Evolutionary conservation across 2,329 filamentous ascomycete genomes (phyloP).

Genomic region (Huntiella moniliformis): DNA sequence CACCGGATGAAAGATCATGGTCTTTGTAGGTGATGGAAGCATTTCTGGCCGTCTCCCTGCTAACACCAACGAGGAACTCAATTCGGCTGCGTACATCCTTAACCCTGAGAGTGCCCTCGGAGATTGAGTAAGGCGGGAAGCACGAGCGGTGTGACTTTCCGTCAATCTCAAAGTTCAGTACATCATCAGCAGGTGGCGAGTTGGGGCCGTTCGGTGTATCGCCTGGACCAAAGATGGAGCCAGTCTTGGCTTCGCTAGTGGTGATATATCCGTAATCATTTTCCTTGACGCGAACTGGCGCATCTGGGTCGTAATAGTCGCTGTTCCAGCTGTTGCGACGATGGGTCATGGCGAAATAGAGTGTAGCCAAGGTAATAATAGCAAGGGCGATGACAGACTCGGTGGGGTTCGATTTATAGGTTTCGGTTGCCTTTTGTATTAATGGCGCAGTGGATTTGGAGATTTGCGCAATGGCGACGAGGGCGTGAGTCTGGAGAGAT

Average conservation of each 20-base stretch:
- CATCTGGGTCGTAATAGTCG: constrained; percentile 20
- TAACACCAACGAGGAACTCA: constrained; percentile 44
- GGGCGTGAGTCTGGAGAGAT: constrained; percentile 33
- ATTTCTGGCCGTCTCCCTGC: constrained; percentile 49
- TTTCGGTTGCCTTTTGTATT: constrained; percentile 33
- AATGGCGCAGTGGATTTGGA: constrained; percentile 26
- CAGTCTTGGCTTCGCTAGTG: constrained; percentile 45
- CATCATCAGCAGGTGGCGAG: constrained; percentile 2
- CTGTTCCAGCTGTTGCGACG: constrained; percentile 30
- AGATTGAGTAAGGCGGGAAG: constrained; percentile 59
- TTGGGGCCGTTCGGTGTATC: background rate
- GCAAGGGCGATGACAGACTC: constrained; percentile 29
- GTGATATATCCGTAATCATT: constrained; percentile 70
- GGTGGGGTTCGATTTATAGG: constrained; percentile 29
- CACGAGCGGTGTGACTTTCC: constrained; percentile 6
- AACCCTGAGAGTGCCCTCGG: constrained; percentile 50
- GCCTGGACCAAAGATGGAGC: constrained; percentile 17
- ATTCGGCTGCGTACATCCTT: constrained; percentile 49
- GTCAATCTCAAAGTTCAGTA: constrained; percentile 3
- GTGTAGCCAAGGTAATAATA: constrained; percentile 25
- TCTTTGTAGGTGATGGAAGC: constrained; percentile 39
- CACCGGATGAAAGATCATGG: constrained; percentile 29
- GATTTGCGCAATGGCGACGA: constrained; percentile 15
- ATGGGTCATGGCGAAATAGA: constrained; percentile 26
- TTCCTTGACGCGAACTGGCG: constrained; percentile 42